These are phyloP conservation scores for Leccinum longicurvipes DNA, from an alignment of 768 basidiomycete genomes.

Conservation along the genomic window DNA sequence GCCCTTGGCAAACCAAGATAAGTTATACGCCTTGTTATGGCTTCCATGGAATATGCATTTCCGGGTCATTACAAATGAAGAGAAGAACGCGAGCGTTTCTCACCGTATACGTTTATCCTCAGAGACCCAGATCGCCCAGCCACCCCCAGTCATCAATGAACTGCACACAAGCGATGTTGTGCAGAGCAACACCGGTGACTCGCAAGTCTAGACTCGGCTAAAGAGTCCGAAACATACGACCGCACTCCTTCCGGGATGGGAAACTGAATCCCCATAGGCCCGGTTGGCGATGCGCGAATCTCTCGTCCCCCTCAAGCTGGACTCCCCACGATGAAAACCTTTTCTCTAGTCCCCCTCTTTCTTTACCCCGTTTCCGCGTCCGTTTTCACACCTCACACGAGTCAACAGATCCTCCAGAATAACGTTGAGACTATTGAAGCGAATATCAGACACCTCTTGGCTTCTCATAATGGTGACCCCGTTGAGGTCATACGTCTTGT, in stretches of 20 bases:
- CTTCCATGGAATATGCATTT: too few species aligned
- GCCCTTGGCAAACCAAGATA: neutral
- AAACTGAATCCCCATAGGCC: neutral
- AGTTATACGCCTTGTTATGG: neutral
- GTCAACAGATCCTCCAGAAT: slow-evolving; percentile 1
- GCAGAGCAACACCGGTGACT: neutral
- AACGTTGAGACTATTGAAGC: neutral
- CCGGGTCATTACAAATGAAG: too few species aligned
- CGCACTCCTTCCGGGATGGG: neutral
- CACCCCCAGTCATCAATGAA: neutral
- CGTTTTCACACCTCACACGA: neutral
- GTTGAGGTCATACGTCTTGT: slow-evolving; percentile 16
- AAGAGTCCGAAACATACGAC: neutral
- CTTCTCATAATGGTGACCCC: slow-evolving; percentile 12
- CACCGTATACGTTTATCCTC: neutral
- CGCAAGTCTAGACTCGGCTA: neutral
- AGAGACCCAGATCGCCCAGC: neutral
- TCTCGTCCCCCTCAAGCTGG: too few species aligned
- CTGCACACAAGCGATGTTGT: neutral
- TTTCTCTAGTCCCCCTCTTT: neutral
- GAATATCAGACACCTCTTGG: slow-evolving; percentile 5
- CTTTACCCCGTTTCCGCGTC: neutral
- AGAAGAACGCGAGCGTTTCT: too few species aligned
- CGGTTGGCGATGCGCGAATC: neutral
- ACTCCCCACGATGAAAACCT: neutral